Base-by-base conservation (phyloP, 2,329 filamentous ascomycete species). In the Fusarium xyrophilum region DNA sequence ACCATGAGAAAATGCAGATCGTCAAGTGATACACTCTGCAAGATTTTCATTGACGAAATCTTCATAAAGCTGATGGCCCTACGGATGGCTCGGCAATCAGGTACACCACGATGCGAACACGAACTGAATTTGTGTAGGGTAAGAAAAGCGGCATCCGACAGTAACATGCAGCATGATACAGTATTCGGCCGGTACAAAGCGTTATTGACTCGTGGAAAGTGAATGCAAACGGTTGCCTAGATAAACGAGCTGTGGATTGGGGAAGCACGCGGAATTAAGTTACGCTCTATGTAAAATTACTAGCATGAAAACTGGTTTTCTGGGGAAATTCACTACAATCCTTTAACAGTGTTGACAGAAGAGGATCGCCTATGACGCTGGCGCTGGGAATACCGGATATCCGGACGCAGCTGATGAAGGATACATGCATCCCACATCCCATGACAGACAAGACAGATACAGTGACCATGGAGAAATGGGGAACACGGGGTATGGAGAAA, bases 221-320 rank as follows among this genome's bases (percentile, higher is more conserved):
- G 15, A 17, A 23, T 8, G 11, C 33, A 38, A 25, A 35, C 19
- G 23, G 6, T 27, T 27, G 33, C n/a, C 40, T 33, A 32, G n/a
- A 38, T 50, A 13, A 38, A 36, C 30, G 23, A 10, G 2, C 0
- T 6, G 11, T 5, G 9, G 17, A 1, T 8, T 15, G 19, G 17
- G 7, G 17, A 23, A 30, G 17, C 54, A 60, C 46, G 54, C 65
- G 62, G 36, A 9, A 27, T 11, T 6, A 7, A 33, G 17, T 25
- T 21, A 27, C 23, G 13, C 7, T 27, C 19, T 25, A 4, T 11
- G 32, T 33, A 8, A 44, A n/a, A n/a, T 25, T 10, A 25, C n/a
- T 6, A 33, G 36, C 21, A 44, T n/a, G 15, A 63, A 64, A 63
- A 56, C 60, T 60, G 40, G 53, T 65, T 65, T 50, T 65, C 36